Evolutionary conservation across 1,139 yeast species (phyloP).

Genomic region (Suhomyces bribrorum): DNA sequence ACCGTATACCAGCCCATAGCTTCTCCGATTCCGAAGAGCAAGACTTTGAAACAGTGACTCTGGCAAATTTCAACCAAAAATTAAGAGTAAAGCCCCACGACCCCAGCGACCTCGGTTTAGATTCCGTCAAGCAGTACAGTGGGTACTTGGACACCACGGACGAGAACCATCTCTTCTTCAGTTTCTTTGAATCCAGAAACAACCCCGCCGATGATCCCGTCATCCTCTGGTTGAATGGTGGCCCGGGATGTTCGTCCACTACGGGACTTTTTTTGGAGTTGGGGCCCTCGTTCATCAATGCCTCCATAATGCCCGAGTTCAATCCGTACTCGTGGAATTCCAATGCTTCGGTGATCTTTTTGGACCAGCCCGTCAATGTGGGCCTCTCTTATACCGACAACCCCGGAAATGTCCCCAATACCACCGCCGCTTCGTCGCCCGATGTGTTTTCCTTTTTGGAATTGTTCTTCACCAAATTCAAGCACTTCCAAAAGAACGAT

Average conservation of each 20-base stretch:
- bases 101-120: slow-evolving; percentile 10
- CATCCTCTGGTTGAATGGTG: slow-evolving; percentile 50
- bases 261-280: slow-evolving; percentile 46
- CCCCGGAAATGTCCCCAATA: slow-evolving; percentile 40
- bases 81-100: slow-evolving; percentile 6
- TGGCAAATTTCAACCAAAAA: neutral
- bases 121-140: slow-evolving; percentile 13
- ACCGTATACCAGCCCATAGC: no score
- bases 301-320: slow-evolving; percentile 40
- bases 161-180: slow-evolving; percentile 37
- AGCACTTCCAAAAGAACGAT: slow-evolving; percentile 46
- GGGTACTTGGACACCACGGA: slow-evolving; percentile 14
- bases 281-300: slow-evolving; percentile 43
- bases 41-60: neutral
- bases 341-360: slow-evolving; percentile 47
- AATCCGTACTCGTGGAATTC: slow-evolving; percentile 47
- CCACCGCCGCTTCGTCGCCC: slow-evolving; percentile 68
- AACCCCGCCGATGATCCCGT: slow-evolving; percentile 48
- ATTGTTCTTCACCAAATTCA: slow-evolving; percentile 23
- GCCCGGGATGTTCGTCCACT: slow-evolving; percentile 48
- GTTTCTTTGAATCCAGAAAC: slow-evolving; percentile 48
- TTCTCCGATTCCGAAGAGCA: no score
- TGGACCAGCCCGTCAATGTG: slow-evolving; percentile 51
- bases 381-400: slow-evolving; percentile 52
- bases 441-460: slow-evolving; percentile 57